These are phyloP conservation scores for Arabidopsis thaliana DNA, from an alignment of 345 rosid species.

Conservation along the genomic window DNA sequence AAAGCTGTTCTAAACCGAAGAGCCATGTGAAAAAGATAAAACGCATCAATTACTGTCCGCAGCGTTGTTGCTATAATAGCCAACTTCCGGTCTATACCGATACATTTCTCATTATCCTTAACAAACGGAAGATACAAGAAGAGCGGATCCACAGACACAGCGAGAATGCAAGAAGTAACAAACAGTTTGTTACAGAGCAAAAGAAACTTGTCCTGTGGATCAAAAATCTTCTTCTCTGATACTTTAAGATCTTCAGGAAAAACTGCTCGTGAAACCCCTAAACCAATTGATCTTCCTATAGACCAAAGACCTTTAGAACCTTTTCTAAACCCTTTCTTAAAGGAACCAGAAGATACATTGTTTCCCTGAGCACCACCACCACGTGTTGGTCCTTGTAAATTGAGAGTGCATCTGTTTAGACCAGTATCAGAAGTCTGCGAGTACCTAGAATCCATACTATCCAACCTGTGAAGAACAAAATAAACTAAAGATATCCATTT, in stretches of 20 bases:
- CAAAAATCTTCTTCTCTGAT: slow-evolving; percentile 84
- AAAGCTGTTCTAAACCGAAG: slow-evolving; percentile 96
- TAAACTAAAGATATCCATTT: slow-evolving; percentile 29
- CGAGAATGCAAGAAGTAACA: slow-evolving; percentile 78
- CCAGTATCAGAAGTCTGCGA: slow-evolving; percentile 69
- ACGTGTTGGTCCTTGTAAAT: slow-evolving; percentile 64
- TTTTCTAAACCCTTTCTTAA: slow-evolving; percentile 72
- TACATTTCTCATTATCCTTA: slow-evolving; percentile 53
- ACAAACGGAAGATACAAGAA: slow-evolving; percentile 94
- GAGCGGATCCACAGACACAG: slow-evolving; percentile 87
- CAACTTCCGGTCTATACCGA: slow-evolving; percentile 72
- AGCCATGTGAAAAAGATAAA: slow-evolving; percentile 89
- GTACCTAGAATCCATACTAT: slow-evolving; percentile 86
- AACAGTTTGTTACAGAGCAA: slow-evolving; percentile 78
- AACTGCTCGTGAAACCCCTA: slow-evolving; percentile 91
- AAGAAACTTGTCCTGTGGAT: slow-evolving; percentile 94
- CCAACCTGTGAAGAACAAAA: slow-evolving; percentile 68
- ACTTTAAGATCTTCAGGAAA: slow-evolving; percentile 96
- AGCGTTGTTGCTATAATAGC: slow-evolving; percentile 80
- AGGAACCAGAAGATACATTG: slow-evolving; percentile 67
- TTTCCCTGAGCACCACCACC: slow-evolving; percentile 47
- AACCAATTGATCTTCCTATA: slow-evolving; percentile 84
- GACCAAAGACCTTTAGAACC: slow-evolving; percentile 96
- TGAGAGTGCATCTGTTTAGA: slow-evolving; percentile 71
- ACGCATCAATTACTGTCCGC: slow-evolving; percentile 73